A percentile compares a stretch with the other conserved stretches of the same genome.
Conservation (phyloP, 2,329 filamentous ascomycete genomes). For the Leptographium radiaticola region DNA sequence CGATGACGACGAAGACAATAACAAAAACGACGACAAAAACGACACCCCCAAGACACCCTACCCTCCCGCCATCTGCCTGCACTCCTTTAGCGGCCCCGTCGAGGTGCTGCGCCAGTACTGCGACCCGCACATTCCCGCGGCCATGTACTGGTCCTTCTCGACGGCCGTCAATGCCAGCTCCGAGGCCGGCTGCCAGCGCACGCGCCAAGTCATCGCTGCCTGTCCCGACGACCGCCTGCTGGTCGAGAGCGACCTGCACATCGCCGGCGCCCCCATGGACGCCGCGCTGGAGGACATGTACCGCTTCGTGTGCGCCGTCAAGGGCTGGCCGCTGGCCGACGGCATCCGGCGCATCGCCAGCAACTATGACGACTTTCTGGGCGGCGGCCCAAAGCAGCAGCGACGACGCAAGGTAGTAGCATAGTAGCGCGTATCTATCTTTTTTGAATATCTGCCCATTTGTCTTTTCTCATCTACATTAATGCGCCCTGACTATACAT, state of each 20-base stretch:
- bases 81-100: constrained; percentile 75
- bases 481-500: no score
- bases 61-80: constrained; percentile 80
- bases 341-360: constrained; percentile 53
- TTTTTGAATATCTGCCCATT: no score
- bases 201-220: constrained; percentile 52
- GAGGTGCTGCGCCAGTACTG: constrained; percentile 70
- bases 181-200: constrained; percentile 30
- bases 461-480: no score
- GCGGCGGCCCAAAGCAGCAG: neutral
- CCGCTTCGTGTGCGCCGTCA: constrained; percentile 62
- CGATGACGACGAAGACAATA: constrained; percentile 2
- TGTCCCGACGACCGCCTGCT: constrained; percentile 70
- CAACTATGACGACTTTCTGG: constrained; percentile 68
- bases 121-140: constrained; percentile 55
- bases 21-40: neutral
- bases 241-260: constrained; percentile 82
- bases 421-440: no score
- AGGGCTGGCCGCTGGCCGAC: constrained; percentile 62
- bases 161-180: constrained; percentile 63
- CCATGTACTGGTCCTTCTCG: constrained; percentile 83
- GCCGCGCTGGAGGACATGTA: constrained; percentile 59
- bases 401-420: no score
- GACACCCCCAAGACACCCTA: constrained; percentile 36
- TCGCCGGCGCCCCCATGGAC: constrained; percentile 73